Evolutionary conservation across 805 yeast genomes (phyloP).

Genomic region (Candida broadrunensis): DNA sequence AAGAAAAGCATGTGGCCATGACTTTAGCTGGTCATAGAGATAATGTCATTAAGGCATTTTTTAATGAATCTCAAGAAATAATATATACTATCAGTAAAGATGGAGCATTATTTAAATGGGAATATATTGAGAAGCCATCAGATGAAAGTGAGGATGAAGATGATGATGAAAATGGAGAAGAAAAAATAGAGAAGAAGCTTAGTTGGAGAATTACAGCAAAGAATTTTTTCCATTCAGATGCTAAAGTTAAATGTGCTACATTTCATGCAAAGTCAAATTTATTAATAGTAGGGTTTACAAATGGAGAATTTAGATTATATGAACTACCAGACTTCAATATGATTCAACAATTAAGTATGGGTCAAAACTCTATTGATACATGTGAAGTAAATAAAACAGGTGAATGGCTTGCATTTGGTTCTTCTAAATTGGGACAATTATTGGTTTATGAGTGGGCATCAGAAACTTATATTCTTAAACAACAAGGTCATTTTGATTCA

Average conservation of each 20-base stretch:
- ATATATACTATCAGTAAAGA: slow-evolving; percentile 91
- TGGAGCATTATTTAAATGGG: slow-evolving; percentile 94
- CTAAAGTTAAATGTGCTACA: slow-evolving; percentile 74
- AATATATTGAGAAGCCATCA: slow-evolving; percentile 60
- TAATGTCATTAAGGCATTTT: slow-evolving; percentile 82
- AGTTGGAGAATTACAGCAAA: slow-evolving; percentile 84
- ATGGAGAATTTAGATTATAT: slow-evolving; percentile 88
- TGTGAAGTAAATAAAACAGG: slow-evolving; percentile 80
- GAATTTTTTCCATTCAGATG: slow-evolving; percentile 69
- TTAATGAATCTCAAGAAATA: slow-evolving; percentile 81
- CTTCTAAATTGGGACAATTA: slow-evolving; percentile 85
- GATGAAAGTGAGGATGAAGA: slow-evolving; percentile 44
- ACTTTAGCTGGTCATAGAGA: slow-evolving; percentile 92
- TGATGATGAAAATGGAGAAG: slow-evolving; percentile 32
- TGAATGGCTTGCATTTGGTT: slow-evolving; percentile 97
- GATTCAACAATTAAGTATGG: slow-evolving; percentile 87
- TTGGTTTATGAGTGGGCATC: slow-evolving; percentile 99
- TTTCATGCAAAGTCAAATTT: slow-evolving; percentile 73
- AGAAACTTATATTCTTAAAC: slow-evolving; percentile 90
- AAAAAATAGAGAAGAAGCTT: slow-evolving; percentile 25
- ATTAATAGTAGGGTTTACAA: slow-evolving; percentile 82
- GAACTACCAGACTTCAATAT: slow-evolving; percentile 79
- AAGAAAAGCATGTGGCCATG: slow-evolving; percentile 70
- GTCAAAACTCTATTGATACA: slow-evolving; percentile 83
- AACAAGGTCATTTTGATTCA: slow-evolving; percentile 95